Evolutionary conservation across 208 protist species (phyloP).

Genomic region (Naegleria gruberi): DNA sequence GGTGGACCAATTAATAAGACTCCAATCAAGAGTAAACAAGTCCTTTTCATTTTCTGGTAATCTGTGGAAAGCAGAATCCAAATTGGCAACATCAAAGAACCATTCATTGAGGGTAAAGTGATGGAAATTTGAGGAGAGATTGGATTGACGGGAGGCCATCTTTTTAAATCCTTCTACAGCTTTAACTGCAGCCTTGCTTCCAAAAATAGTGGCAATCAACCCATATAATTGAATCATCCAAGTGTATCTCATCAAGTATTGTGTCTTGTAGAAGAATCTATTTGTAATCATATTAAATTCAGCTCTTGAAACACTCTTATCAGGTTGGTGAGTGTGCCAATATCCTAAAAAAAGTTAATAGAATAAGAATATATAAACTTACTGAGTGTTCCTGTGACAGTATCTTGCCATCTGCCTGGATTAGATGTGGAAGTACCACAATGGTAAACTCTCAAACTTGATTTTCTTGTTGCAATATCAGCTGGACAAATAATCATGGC

Average conservation of each 20-base stretch:
- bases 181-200: neutral
- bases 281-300: neutral
- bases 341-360: neutral
- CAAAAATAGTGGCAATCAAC: neutral
- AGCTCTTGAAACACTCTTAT: neutral
- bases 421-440: neutral
- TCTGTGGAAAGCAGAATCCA: neutral
- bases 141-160: neutral
- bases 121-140: neutral
- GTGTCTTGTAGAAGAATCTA: neutral
- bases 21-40: neutral
- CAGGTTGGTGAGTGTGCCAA: neutral
- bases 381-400: neutral
- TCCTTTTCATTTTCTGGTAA: neutral
- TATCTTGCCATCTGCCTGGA: neutral
- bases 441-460: neutral
- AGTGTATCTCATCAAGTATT: neutral
- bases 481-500: constrained; percentile 41
- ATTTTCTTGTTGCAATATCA: constrained; percentile 35
- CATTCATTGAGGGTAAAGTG: constrained; percentile 1
- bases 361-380: neutral
- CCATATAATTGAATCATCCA: neutral
- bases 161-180: neutral
- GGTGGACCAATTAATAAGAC: neutral
- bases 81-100: neutral